Evolutionary conservation across 2,329 filamentous ascomycete species (phyloP).

Genomic region (Cercospora zeina): DNA sequence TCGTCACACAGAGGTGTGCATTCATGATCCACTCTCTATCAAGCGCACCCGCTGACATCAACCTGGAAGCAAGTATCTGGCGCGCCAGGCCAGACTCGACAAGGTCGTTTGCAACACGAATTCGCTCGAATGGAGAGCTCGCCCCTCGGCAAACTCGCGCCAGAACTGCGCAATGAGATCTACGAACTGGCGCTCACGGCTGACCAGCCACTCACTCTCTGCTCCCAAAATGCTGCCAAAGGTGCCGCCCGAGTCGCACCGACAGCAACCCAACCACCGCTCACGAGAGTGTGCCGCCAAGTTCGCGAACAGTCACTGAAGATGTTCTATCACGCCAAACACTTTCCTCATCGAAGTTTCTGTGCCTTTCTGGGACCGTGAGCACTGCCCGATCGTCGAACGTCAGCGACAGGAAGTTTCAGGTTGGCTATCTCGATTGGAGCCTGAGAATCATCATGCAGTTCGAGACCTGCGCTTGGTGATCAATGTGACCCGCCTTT

Average conservation of each 20-base stretch:
- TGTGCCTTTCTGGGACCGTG: not conserved
- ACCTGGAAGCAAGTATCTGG: not conserved
- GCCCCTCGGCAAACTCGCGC: not conserved
- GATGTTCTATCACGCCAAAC: conserved; percentile 6
- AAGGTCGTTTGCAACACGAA: not conserved
- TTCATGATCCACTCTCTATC: not conserved
- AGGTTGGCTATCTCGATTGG: not conserved
- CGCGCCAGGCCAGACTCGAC: not conserved
- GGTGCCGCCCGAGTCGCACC: not conserved
- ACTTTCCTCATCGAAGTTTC: conserved; percentile 2
- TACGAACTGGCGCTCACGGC: not conserved
- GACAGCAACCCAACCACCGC: not conserved
- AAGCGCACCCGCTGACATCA: not conserved
- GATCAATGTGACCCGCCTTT: not conserved
- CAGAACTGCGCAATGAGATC: not conserved
- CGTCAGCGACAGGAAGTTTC: not conserved
- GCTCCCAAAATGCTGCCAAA: not conserved
- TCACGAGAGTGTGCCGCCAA: not conserved
- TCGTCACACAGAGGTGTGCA: not conserved
- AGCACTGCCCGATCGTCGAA: not conserved
- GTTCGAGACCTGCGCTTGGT: not conserved
- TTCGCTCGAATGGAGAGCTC: not conserved
- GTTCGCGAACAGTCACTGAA: not conserved
- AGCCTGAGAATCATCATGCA: not conserved
- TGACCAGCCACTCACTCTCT: not conserved